Evolutionary conservation across 2,329 filamentous ascomycete genomes (phyloP), one percentile per base, ranked within the genome.

Genomic region (Ascochyta koolunga): DNA sequence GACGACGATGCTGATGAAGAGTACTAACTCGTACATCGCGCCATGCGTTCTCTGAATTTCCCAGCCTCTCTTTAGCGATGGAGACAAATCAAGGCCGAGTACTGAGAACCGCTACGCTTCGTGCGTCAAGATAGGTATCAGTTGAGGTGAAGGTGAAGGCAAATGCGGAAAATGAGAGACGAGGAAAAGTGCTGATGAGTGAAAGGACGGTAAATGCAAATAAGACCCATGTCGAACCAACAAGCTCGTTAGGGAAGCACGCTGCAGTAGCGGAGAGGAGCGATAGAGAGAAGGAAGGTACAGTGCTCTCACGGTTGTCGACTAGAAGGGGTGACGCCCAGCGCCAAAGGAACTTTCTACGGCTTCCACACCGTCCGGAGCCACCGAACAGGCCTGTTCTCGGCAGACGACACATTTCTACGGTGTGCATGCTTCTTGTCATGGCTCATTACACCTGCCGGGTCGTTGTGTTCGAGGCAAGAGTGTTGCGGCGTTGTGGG

Each of bases 401-500:
- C 38, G 53, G 45, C 46, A 64, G 58, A 50, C 58, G 58, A 65
- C 32, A 55, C 58, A 61, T 31, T 54, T 50, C 18, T 49, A 33
- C 25, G 19, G 47, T 33, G 49, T 55, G 29, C 50, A 46, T 37
- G 7, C 41, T 50, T 38, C 32, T 51, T 38, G 42, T 55, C 55
- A 59, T 58, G 50, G 58, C 58, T 60, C 56, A 66, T 65, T 63
- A 67, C 62, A 62, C 44, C 40, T 61, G 32, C 58, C 44, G 43
- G 54, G 50, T 56, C 48, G 55, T 52, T 24, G 58, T 60, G 62
- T 60, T 54, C 50, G 55, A 59, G 41, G 58, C 59, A 52, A 61
- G 50, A 58, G 64, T 61, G 54, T 66, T 61, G 65, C 54, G 58
- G 64, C 61, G 32, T 48, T 53, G 58, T 71, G 70, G 56, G 59